Base-by-base conservation (phyloP, 1,139 yeast genomes). In the Scheffersomyces lignicola region DNA sequence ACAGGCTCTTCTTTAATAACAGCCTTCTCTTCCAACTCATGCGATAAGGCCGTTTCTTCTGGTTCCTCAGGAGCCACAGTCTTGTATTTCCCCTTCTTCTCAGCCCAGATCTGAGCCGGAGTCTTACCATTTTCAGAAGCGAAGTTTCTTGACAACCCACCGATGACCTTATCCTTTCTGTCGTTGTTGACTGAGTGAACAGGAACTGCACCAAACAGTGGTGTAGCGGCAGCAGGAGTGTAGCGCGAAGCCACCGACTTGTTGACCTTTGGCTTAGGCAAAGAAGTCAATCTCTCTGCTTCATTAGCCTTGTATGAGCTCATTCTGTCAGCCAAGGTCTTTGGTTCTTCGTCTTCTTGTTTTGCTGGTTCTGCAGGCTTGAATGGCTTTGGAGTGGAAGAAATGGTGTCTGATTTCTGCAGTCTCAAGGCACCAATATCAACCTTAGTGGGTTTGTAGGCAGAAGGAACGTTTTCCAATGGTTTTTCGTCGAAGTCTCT, bases 61-160 rank as follows among this genome's bases (percentile, higher is more conserved):
- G 56, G 49, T 11, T 50, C 59, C 11, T 50, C 59, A 1, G 48
- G 54, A 17, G 50, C 46, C 31, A 72, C 78, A 25, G 69, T 67
- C 49, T 69, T 74, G 49, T 66, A 76, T 49, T 78, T 73, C 33
- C 86, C 92, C 57, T 83, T 82, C 69, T 81, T 87, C 58, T 87
- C 96, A 14, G 97, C 97, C 97, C 97, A 89, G 24, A 86, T 55
- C 61, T 89, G 97, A 24, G 96, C 96, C 20, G 97, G 97, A 3
- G 96, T 85, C 62, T 87, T 86, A 41, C 96, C 96, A 39, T 75
- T 78, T 45, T 76, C 76, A 34, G 86, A 69, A 41, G 79, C 95
- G 57, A 79, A 84, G 55, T 83, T 76, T 59, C 82, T 77, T 37
- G 81, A 76, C 27, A 76, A 62, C 24, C 90, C 95, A 32, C 85